Conservation (phyloP, 495 filamentous ascomycete species). For the Neurospora sp. region DNA sequence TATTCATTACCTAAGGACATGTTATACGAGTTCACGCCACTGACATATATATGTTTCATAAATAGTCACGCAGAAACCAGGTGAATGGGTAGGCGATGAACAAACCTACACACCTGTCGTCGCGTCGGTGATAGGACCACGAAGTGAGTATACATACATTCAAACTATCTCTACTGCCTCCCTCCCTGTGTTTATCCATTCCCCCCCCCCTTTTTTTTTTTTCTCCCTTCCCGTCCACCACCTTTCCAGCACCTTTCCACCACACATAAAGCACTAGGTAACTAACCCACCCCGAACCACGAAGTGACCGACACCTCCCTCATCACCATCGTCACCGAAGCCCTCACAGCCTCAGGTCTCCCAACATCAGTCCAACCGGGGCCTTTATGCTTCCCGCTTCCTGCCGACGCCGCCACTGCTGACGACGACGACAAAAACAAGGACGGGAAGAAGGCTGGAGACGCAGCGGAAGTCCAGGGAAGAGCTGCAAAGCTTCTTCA, state of each 20-base stretch:
- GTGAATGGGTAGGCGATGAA: background rate
- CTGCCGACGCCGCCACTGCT: too few species aligned
- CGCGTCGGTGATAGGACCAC: background rate
- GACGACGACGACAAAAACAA: too few species aligned
- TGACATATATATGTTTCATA: background rate
- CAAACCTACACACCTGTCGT: background rate
- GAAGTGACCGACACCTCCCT: background rate
- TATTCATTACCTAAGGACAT: too few species aligned
- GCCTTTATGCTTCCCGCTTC: background rate
- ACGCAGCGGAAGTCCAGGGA: too few species aligned
- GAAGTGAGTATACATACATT: background rate
- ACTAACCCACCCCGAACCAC: background rate
- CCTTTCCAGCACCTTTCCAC: too few species aligned
- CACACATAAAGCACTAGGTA: too few species aligned
- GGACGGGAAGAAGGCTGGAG: background rate
- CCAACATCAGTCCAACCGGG: background rate
- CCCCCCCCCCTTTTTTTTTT: too few species aligned
- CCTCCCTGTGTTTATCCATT: too few species aligned
- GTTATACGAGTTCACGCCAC: background rate
- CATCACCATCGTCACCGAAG: background rate
- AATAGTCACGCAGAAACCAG: background rate
- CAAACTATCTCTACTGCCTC: too few species aligned
- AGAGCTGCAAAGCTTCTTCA: too few species aligned
- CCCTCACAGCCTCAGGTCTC: background rate
- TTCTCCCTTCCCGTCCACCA: too few species aligned